These are phyloP conservation scores for Lycium barbarum DNA, from an alignment of 257 asterid species.

Conservation along the genomic window DNA sequence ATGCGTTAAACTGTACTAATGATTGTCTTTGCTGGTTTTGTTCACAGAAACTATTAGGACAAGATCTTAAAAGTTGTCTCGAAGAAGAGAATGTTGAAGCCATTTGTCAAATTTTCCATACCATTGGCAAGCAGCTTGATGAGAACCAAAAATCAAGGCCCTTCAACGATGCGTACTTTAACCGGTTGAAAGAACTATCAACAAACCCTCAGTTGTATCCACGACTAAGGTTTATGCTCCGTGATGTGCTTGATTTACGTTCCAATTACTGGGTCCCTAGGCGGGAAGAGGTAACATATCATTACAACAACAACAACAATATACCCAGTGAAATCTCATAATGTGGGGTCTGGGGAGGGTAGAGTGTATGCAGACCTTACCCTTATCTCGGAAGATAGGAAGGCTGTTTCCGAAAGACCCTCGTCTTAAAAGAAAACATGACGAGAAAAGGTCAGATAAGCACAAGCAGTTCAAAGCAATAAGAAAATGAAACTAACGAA, in stretches of 20 bases:
- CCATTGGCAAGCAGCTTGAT: conserved; percentile 93
- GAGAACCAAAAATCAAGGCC: conserved; percentile 77
- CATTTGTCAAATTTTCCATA: conserved; percentile 88
- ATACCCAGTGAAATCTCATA: too few species aligned
- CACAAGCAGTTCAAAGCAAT: too few species aligned
- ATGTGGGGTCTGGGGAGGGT: too few species aligned
- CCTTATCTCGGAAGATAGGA: too few species aligned
- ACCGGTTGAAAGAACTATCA: conserved; percentile 72
- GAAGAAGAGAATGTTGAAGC: conserved; percentile 99
- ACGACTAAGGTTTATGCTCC: conserved; percentile 84
- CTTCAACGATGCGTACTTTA: conserved; percentile 73
- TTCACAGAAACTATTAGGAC: conserved; percentile 77
- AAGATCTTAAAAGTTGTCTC: conserved; percentile 68
- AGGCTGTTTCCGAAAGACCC: too few species aligned
- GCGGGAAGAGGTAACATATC: conserved; percentile 76
- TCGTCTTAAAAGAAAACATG: too few species aligned
- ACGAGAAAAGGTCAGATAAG: too few species aligned
- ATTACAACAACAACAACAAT: not conserved
- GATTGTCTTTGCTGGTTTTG: too few species aligned
- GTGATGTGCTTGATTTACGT: conserved; percentile 84
- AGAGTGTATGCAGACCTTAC: too few species aligned
- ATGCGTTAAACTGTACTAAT: not conserved
- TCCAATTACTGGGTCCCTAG: conserved; percentile 86
- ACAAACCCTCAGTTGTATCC: conserved; percentile 77
- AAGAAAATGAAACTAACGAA: too few species aligned